Percentiles rank a stretch among this genome's conserved stretches.
Evolutionary conservation across 345 rosid genomes (phyloP).

Genomic region (Psidium guajava): DNA sequence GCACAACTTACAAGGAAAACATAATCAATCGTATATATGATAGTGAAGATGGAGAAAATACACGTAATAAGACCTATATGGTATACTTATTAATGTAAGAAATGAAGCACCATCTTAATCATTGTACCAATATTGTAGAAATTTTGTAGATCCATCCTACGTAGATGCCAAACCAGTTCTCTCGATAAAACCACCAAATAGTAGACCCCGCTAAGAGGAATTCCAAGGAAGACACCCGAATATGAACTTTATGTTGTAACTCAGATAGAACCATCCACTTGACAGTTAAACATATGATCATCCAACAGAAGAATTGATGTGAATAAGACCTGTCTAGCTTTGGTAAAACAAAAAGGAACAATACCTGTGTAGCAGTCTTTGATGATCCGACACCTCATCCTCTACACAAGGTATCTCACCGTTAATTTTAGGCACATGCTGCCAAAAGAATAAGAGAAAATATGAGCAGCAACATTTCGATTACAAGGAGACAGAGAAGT

Average conservation of each 20-base stretch:
- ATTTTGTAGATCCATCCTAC: neutral
- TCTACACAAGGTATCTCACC: constrained; percentile 50
- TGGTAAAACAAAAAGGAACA: neutral
- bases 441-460: neutral
- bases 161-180: neutral
- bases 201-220: neutral
- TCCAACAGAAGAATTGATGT: neutral
- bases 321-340: neutral
- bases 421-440: constrained; percentile 63
- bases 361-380: constrained; percentile 41
- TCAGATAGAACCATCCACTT: neutral
- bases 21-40: no score
- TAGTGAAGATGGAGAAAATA: no score
- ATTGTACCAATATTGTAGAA: no score
- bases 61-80: no score
- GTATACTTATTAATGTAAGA: no score
- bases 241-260: neutral
- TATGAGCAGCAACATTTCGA: neutral
- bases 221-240: neutral
- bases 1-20: no score
- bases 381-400: constrained; percentile 55
- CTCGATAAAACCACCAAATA: neutral
- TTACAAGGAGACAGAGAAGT: neutral
- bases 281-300: neutral
- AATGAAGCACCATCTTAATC: no score